Base-by-base conservation (phyloP, 139 green algal species). In the Yamagishiella unicocca region DNA sequence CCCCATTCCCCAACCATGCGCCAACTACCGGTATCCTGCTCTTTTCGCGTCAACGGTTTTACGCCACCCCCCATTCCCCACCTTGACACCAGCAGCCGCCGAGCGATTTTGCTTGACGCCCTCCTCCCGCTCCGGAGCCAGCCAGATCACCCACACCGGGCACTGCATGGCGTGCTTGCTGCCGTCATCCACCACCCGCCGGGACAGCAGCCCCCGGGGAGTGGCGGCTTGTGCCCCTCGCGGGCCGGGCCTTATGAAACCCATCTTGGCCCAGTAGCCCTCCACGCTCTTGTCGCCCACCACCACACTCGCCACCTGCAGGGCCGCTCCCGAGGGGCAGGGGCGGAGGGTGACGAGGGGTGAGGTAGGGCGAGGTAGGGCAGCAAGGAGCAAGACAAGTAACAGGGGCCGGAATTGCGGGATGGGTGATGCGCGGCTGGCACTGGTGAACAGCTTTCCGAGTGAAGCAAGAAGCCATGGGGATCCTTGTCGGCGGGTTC, bases 241-340 rank as follows among this genome's bases (percentile, higher is more conserved):
- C 42, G 1, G 8, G 1, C 0, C 43, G 40, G 9, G 29, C 29
- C 29, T 33, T 14, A 25, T 0, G 25, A 62, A 58, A 19, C 74
- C 74, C 74, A 82, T 21, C 31, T 33, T 31, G 31, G 46, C 14
- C 74, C 74, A 82, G 46, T 50, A 82, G 46, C 46, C 46, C 74
- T 82, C 46, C 74, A 82, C 74, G 22, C 67, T 46, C 21, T 4
- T n/a, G n/a, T 9, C 45, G 8, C 31, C 74, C 31, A 82, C 46
- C 14, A 67, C 74, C 74, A 82, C 74, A 29, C 35, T 50, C 9
- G 29, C 33, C 12, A 50, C 2, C 67, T 75, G 67, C 35, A 37
- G 67, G 67, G 17, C 17, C 58, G 19, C 6, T 17, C 17, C 50
- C 12, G 50, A 58, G 50, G 12, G 50, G 50, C 12, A 17, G 50